These are phyloP conservation scores for Cryptosporidium muris DNA, from an alignment of 169 alveolate species.

Conservation along the genomic window DNA sequence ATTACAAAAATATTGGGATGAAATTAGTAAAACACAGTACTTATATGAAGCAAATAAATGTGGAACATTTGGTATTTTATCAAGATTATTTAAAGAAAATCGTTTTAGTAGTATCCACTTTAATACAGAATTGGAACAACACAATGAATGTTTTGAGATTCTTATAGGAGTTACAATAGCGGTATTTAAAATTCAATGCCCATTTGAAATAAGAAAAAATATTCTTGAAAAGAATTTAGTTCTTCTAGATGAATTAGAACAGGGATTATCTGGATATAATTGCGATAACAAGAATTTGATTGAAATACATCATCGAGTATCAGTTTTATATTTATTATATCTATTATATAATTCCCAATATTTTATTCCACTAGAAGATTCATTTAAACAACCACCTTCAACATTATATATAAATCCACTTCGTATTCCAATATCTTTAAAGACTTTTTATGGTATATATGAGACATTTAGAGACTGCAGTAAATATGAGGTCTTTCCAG, in stretches of 20 bases:
- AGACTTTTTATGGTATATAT: slow-evolving; percentile 20
- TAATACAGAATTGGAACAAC: slow-evolving; percentile 44
- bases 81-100: slow-evolving; percentile 13
- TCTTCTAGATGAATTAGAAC: too few species aligned
- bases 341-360: slow-evolving; percentile 51
- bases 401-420: neutral
- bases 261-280: too few species aligned
- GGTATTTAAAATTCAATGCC: slow-evolving; percentile 1
- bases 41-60: slow-evolving; percentile 1
- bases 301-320: slow-evolving; percentile 32
- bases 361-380: slow-evolving; percentile 9
- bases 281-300: too few species aligned
- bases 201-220: neutral
- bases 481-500: slow-evolving; percentile 43
- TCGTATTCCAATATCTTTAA: slow-evolving; percentile 34
- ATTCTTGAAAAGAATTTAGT: too few species aligned
- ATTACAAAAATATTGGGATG: slow-evolving; percentile 1
- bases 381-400: slow-evolving; percentile 6
- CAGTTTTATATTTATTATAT: slow-evolving; percentile 35
- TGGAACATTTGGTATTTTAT: slow-evolving; percentile 25
- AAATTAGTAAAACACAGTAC: neutral
- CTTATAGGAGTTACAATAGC: slow-evolving; percentile 20
- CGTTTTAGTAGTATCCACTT: slow-evolving; percentile 35
- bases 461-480: slow-evolving; percentile 14
- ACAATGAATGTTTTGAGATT: slow-evolving; percentile 46